Evolutionary conservation across 805 yeast genomes (phyloP), one percentile per base, ranked within the genome.

Genomic region (Nakazawaea wyomingensis): DNA sequence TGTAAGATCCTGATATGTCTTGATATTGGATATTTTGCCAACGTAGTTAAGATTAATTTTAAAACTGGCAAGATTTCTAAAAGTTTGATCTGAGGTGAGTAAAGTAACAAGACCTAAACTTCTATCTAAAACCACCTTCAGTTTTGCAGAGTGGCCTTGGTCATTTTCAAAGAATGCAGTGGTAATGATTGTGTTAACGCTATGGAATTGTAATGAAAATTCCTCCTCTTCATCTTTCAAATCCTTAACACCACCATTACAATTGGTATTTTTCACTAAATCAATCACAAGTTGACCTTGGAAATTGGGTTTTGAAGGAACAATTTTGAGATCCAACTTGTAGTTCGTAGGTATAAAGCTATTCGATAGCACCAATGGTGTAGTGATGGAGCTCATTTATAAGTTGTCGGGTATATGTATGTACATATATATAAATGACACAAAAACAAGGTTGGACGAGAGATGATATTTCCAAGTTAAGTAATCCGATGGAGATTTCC

Each of bases 1-100:
- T 0, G 90, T 83, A 36, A 49, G 55, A 49, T 82, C 88, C 28
- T 66, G 61, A 52, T 63, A 76, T 0, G 85, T 74, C 46, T 69
- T 65, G 39, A 76, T 71, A 13, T 67, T 56, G 44, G 70, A 70
- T 32, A 80, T 59, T 44, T 71, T 72, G 2, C 83, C 87, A 45
- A 77, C 53, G 46, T 71, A 82, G 9, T 56, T 54, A 27, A 79
- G 44, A 27, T 39, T 35, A 28, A 65, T 11, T 24, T 44, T 35
- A 54, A 51, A 9, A 61, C 33, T 7, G 47, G 45, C 1, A 50
- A 17, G 3, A 16, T n/a, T 5, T 37, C 31, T n/a, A 4, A 52
- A 32, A 3, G 50, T 53, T 4, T 54, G 48, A 18, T n/a, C 24
- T 3, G 60, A 50, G 22, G 60, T 53, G 4, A 39, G 50, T 27